Evolutionary conservation across 139 green algal species (phyloP), one percentile per base, ranked within the genome.

Genomic region (Coelastrella sp.): DNA sequence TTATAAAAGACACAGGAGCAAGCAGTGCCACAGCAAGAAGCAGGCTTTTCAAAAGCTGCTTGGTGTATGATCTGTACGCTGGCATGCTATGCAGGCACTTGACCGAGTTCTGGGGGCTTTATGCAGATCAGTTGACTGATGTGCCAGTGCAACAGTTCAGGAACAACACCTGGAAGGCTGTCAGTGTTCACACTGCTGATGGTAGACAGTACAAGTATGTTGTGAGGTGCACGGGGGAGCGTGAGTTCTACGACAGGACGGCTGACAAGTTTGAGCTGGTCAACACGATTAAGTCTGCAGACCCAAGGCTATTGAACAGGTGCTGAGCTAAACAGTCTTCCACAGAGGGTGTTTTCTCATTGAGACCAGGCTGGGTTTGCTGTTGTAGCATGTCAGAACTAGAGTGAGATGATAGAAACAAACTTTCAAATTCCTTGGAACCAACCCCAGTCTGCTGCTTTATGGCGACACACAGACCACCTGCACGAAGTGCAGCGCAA

Each of bases 201-300:
- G 80, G 79, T 65, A 76, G 11, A 60, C 47, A 83, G 22, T 86
- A 86, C 87, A 91, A 91, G 47, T 91, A 86, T 71, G 17, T 81
- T 5, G 77, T 86, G 4, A 86, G 87, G 87, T 91, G 87, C 87
- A 17, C 7, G 11, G 87, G 77, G 4, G 13, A 87, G 17, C 57
- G 54, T 2, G 87, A 91, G 76, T 61, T 91, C 2, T 91, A 82
- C 61, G 87, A 91, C 61, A 76, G 82, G 3, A 73, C 75, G 4
- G 65, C 75, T 0, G 87, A 91, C 61, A 17, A 64, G 4, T 91
- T 60, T 20, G 87, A 91, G 77, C 0, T 85, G 4, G 66, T 54
- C 19, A 91, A 91, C 77, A 20, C 77, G 5, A 57, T 57, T 22
- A 5, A 61, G 8, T 66, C 77, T 13, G 77, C 77, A 60, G 77